Percentiles rank a stretch among this genome's conserved stretches.
Evolutionary conservation across 2,329 filamentous ascomycete genomes (phyloP).

Genomic region (Microcyclosporella mali): DNA sequence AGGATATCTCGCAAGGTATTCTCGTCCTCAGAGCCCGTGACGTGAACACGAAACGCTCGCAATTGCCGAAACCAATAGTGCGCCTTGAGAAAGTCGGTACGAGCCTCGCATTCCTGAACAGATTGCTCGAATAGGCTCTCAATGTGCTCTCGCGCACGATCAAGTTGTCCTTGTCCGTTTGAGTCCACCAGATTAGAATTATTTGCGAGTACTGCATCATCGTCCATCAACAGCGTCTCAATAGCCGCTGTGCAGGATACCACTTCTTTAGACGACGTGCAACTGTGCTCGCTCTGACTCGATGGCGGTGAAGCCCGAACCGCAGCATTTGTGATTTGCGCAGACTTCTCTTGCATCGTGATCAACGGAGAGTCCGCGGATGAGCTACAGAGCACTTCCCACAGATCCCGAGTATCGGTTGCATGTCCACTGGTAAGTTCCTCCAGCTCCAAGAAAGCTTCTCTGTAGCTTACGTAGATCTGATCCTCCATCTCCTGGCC

Average conservation of each 20-base stretch:
- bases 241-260: too few relatives aligned
- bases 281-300: too few relatives aligned
- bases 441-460: slow-evolving; percentile 17
- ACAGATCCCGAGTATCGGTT: slow-evolving; percentile 7
- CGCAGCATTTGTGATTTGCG: too few relatives aligned
- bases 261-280: too few relatives aligned
- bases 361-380: neutral
- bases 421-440: slow-evolving; percentile 9
- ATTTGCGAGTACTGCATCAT: too few relatives aligned
- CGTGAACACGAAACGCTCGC: slow-evolving; percentile 11
- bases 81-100: slow-evolving; percentile 75
- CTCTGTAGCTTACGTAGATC: neutral
- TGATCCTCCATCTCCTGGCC: slow-evolving; percentile 1
- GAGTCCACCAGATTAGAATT: too few relatives aligned
- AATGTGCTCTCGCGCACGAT: neutral
- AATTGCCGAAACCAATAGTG: slow-evolving; percentile 52
- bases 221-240: too few relatives aligned
- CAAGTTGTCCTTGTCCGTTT: too few relatives aligned
- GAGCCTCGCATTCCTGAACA: slow-evolving; percentile 67
- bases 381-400: slow-evolving; percentile 8
- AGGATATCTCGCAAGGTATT: slow-evolving; percentile 7
- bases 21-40: slow-evolving; percentile 4
- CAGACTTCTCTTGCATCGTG: slow-evolving; percentile 8
- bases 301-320: too few relatives aligned
- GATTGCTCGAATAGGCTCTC: slow-evolving; percentile 61